Conservation (phyloP, 306 rosid genomes). For the Vigna mungo region DNA sequence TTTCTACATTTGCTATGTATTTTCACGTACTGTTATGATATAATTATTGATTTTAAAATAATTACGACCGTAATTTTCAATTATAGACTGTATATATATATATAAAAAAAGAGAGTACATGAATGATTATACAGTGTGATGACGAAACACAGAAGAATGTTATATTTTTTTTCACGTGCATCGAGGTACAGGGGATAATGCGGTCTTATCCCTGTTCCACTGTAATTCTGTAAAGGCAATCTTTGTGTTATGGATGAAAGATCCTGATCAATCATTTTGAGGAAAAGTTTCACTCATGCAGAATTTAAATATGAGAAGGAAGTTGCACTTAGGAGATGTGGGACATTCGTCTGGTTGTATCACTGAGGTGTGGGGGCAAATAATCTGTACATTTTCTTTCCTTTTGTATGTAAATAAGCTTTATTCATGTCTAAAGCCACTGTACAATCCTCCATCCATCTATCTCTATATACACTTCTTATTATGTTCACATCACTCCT, state of each 20-base stretch:
- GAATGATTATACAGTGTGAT: neutral
- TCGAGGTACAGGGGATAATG: conserved; percentile 40
- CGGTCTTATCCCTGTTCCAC: conserved; percentile 31
- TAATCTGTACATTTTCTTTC: conserved; percentile 32
- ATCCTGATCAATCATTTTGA: conserved; percentile 52
- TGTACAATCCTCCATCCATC: conserved; percentile 12
- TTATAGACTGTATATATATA: too few species aligned
- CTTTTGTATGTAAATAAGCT: conserved; percentile 8
- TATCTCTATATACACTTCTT: neutral
- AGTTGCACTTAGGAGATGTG: conserved; percentile 41
- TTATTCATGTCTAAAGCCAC: conserved; percentile 22
- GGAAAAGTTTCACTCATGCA: conserved; percentile 45
- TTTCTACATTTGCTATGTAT: too few species aligned
- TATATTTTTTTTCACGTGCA: neutral
- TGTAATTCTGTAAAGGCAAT: conserved; percentile 41
- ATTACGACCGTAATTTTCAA: too few species aligned
- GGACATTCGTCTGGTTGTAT: conserved; percentile 35
- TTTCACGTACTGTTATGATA: too few species aligned
- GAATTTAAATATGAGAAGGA: conserved; percentile 40
- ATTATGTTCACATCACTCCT: neutral
- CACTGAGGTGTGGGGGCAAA: conserved; percentile 45
- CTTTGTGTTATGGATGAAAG: conserved; percentile 44
- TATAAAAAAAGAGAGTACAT: too few species aligned
- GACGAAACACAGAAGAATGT: neutral
- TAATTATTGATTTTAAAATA: too few species aligned